These are phyloP conservation scores for Eurotiales sp. DNA, from an alignment of 2,329 filamentous ascomycete genomes.

Conservation along the genomic window DNA sequence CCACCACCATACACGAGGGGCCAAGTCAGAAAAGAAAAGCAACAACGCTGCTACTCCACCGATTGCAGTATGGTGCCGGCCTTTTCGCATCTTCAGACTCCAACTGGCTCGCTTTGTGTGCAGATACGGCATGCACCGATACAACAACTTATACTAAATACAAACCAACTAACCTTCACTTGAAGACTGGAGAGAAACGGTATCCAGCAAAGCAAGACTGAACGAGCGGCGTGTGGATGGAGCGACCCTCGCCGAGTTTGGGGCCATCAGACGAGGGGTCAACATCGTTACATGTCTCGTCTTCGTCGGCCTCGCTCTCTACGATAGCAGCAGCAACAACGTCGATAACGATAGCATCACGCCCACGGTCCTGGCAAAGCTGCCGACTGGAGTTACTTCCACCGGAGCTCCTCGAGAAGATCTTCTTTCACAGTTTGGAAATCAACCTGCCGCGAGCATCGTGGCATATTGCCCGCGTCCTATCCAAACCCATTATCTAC, in stretches of 20 bases:
- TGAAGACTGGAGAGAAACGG: neutral
- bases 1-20: too few species aligned
- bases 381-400: slow-evolving; percentile 45
- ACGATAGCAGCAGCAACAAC: neutral
- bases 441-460: slow-evolving; percentile 46
- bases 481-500: slow-evolving; percentile 41
- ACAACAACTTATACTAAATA: neutral
- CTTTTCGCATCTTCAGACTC: neutral
- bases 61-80: slow-evolving; percentile 10
- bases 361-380: neutral
- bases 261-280: neutral
- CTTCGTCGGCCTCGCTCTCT: too few species aligned
- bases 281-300: neutral
- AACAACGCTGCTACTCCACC: neutral
- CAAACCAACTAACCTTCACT: neutral
- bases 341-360: neutral
- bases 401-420: slow-evolving; percentile 47
- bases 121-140: slow-evolving; percentile 4
- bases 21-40: neutral
- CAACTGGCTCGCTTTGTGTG: neutral
- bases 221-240: neutral
- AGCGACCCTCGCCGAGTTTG: neutral
- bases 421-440: slow-evolving; percentile 50
- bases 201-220: neutral
- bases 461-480: slow-evolving; percentile 33